Base-by-base conservation (phyloP, 768 basidiomycete genomes). In the Hypholoma sublateritium region DNA sequence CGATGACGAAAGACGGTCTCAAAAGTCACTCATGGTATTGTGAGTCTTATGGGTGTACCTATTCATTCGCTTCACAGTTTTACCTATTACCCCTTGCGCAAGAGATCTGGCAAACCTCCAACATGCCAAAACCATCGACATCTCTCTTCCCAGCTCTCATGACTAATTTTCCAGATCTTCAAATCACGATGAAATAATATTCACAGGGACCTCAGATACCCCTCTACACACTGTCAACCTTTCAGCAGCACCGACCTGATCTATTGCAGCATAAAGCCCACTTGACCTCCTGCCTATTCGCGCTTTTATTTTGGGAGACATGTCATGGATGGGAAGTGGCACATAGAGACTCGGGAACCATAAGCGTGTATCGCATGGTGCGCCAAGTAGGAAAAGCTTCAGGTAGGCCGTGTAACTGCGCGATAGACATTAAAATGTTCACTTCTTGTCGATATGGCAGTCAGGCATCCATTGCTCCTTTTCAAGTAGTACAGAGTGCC, bases 131-230 rank as follows among this genome's bases (percentile, higher is more conserved):
- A 22, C 39, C 37, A 43, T 37, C 28, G 36, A n/a, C 4, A 34
- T 17, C 6, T 41, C 37, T 11, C 41, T 21, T 41, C 37, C 5
- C 16, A 34, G 11, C 24, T 22, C 32, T 17, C 36, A 34, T 55
- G 39, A 47, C 34, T 46, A 25, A 45, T 41, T 17, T 24, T 16
- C 36, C 9, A 32, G 41, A 56, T 50, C 55, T 48, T 13, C 9
- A 47, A 22, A 24, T 37, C 8, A n/a, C 19, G 16, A 32, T 32
- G 28, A 5, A 32, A 32, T 9, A n/a, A 8, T 25, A 16, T 51
- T 57, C 49, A 51, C 56, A 57, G 50, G 56, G 56, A 50, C 56
- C 49, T 57, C 56, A 17, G 49, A 19, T 16, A 50, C 56, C 32
- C 25, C 34, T 45, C 45, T 44, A 35, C 42, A 44, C 43, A 22